A percentile compares a stretch with the other conserved stretches of the same genome.
These are phyloP conservation scores for Fusarium gaditjirri DNA, from an alignment of 2,329 filamentous ascomycete species.

Conservation along the genomic window DNA sequence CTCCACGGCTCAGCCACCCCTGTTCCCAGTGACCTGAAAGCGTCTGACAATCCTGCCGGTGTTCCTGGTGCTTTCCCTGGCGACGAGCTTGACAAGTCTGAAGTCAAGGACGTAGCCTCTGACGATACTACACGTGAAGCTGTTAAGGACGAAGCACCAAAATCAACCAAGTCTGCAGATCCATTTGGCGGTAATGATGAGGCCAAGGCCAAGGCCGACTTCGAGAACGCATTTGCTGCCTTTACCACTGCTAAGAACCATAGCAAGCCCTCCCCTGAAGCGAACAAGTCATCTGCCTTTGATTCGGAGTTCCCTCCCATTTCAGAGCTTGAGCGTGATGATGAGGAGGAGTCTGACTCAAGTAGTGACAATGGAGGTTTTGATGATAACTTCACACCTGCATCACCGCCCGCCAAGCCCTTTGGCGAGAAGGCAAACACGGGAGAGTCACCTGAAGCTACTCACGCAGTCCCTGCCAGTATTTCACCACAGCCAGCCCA, in stretches of 20 bases:
- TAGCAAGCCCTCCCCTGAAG: conserved; percentile 54
- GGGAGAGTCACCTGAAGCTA: conserved; percentile 23
- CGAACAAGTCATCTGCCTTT: conserved; percentile 64
- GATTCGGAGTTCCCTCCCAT: conserved; percentile 92
- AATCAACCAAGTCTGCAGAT: conserved; percentile 50
- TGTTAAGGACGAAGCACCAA: conserved; percentile 33
- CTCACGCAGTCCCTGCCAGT: conserved; percentile 11
- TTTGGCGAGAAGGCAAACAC: conserved; percentile 30
- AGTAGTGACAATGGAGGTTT: conserved; percentile 85
- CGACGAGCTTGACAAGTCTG: conserved; percentile 49
- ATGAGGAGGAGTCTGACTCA: conserved; percentile 81
- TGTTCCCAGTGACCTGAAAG: conserved; percentile 40
- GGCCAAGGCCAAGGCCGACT: conserved; percentile 78
- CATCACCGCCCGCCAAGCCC: conserved; percentile 57
- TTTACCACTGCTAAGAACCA: conserved; percentile 68
- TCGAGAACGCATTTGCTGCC: conserved; percentile 85
- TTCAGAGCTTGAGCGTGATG: conserved; percentile 77
- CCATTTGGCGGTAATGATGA: conserved; percentile 65
- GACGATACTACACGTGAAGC: conserved; percentile 38
- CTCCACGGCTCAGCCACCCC: conserved; percentile 43
- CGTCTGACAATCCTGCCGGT: conserved; percentile 28
- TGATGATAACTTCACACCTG: conserved; percentile 89
- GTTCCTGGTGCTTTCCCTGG: conserved; percentile 50
- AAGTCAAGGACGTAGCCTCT: conserved; percentile 49
- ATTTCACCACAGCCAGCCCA: conserved; percentile 41